These are phyloP conservation scores for Aspergillus thermomutatus DNA, from an alignment of 2,329 filamentous ascomycete species.

Conservation along the genomic window DNA sequence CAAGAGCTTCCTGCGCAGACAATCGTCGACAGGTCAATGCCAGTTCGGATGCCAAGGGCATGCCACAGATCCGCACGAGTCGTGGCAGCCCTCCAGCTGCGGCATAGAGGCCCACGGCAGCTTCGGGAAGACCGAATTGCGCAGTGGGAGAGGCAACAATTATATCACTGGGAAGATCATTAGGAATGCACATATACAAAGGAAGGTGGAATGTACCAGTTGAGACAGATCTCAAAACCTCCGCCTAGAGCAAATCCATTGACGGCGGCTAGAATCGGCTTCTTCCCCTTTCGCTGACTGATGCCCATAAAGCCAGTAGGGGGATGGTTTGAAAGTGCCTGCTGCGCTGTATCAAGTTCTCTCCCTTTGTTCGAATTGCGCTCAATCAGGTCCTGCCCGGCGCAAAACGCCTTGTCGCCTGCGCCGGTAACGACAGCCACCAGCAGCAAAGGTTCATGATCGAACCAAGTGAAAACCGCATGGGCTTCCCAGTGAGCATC, in stretches of 20 bases:
- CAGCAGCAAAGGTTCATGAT: constrained; percentile 38
- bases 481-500: constrained; percentile 40
- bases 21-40: constrained; percentile 63
- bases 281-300: constrained; percentile 57
- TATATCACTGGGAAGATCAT: constrained; percentile 60
- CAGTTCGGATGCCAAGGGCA: constrained; percentile 68
- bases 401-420: constrained; percentile 45
- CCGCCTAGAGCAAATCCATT: constrained; percentile 74
- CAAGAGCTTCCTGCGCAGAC: constrained; percentile 55
- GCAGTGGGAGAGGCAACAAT: constrained; percentile 59
- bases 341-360: constrained; percentile 14
- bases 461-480: constrained; percentile 40
- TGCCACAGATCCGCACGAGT: constrained; percentile 63
- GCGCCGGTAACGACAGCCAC: constrained; percentile 42
- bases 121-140: constrained; percentile 68
- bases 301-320: constrained; percentile 54
- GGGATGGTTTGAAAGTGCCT: constrained; percentile 36
- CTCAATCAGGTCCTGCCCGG: constrained; percentile 46
- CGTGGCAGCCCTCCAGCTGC: constrained; percentile 68
- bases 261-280: constrained; percentile 74
- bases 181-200: no score
- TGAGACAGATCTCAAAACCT: constrained; percentile 84
- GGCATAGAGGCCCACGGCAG: constrained; percentile 66
- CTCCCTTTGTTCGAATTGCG: constrained; percentile 20
- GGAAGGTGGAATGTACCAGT: constrained; percentile 55